Evolutionary conservation across 1,139 yeast species (phyloP).

Genomic region (Pichia inconspicua): DNA sequence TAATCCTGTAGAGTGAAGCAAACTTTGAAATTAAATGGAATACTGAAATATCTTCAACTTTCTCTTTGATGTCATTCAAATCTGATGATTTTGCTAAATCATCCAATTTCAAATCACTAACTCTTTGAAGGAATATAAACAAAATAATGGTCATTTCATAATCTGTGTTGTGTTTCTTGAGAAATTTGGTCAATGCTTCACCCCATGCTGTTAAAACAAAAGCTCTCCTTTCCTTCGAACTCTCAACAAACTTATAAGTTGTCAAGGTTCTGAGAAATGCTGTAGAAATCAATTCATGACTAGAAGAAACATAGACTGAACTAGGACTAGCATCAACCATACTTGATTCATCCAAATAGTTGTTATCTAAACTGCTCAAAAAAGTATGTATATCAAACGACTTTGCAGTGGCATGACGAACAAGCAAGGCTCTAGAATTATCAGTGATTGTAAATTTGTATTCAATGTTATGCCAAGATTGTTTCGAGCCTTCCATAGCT

Average conservation of each 20-base stretch:
- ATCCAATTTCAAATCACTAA: constrained; percentile 15
- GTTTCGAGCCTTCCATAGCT: constrained; percentile 49
- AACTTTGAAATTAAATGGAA: constrained; percentile 22
- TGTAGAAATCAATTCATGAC: constrained; percentile 54
- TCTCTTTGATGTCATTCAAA: neutral
- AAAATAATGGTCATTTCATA: constrained; percentile 34
- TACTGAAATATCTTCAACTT: constrained; percentile 5
- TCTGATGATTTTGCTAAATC: constrained; percentile 17
- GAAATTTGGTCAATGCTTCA: constrained; percentile 30
- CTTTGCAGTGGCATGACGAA: constrained; percentile 24
- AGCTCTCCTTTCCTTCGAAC: constrained; percentile 27
- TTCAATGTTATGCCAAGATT: constrained; percentile 35
- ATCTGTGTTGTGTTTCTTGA: constrained; percentile 24
- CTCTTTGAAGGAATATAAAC: constrained; percentile 37
- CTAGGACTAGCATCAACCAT: constrained; percentile 2
- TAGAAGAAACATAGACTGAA: constrained; percentile 31
- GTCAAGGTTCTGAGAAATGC: constrained; percentile 51
- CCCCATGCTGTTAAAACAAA: constrained; percentile 51
- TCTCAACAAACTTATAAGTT: constrained; percentile 43
- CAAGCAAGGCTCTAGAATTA: constrained; percentile 15
- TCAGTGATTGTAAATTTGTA: constrained; percentile 36
- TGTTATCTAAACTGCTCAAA: constrained; percentile 17
- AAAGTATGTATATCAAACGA: constrained; percentile 24
- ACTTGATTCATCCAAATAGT: constrained; percentile 18
- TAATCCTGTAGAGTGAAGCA: constrained; percentile 21